Conservation (phyloP, 148 eudicot genomes). For the Chenopodium suecicum region DNA sequence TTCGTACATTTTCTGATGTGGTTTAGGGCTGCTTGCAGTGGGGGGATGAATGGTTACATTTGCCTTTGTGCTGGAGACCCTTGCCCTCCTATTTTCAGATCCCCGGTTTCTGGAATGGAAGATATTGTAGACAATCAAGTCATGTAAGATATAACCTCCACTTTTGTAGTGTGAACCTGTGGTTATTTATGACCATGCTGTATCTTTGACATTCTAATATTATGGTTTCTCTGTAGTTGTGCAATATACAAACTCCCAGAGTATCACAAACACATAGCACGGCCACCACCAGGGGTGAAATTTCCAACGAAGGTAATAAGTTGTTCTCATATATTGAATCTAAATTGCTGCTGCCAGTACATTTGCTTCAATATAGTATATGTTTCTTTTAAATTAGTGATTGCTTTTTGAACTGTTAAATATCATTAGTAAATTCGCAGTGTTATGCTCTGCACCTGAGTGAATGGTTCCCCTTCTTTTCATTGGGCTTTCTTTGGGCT, state of each 20-base stretch:
- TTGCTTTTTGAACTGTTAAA: neutral
- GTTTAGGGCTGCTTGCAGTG: constrained; percentile 64
- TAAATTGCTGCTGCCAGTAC: neutral
- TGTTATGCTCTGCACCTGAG: neutral
- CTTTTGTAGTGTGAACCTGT: neutral
- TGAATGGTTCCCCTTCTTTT: neutral
- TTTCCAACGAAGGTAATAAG: constrained; percentile 64
- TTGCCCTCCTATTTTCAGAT: constrained; percentile 86
- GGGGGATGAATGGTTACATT: constrained; percentile 95
- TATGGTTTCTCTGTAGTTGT: constrained; percentile 49
- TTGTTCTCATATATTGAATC: neutral
- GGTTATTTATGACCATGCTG: neutral
- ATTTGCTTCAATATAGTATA: neutral
- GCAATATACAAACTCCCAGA: constrained; percentile 90
- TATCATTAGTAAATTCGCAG: neutral
- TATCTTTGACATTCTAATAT: neutral
- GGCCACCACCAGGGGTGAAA: constrained; percentile 68
- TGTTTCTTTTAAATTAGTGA: neutral
- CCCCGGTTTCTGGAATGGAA: constrained; percentile 80
- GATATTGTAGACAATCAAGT: constrained; percentile 90
- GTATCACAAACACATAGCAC: constrained; percentile 70
- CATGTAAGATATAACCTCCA: constrained; percentile 46
- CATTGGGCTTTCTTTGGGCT: neutral
- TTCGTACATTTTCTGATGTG: constrained; percentile 38
- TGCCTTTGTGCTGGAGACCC: constrained; percentile 93